These are phyloP conservation scores for Jacaranda mimosifolia DNA, from an alignment of 257 asterid species.

Conservation along the genomic window DNA sequence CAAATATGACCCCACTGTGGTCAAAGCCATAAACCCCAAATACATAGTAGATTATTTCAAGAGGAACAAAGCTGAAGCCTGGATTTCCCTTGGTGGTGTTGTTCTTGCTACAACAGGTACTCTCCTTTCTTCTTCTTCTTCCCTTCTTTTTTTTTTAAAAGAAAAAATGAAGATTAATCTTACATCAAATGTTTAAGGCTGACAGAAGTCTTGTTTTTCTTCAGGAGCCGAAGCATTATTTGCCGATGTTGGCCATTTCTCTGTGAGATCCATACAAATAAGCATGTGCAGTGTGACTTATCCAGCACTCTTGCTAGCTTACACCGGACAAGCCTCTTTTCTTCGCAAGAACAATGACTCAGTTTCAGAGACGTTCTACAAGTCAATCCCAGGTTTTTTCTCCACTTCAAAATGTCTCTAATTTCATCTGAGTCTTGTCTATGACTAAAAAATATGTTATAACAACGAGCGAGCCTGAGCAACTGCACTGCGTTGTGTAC, in stretches of 20 bases:
- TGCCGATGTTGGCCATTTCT: constrained; percentile 77
- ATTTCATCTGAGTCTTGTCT: neutral
- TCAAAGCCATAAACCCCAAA: constrained; percentile 59
- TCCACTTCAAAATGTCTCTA: neutral
- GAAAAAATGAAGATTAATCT: too few species aligned
- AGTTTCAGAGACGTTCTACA: constrained; percentile 51
- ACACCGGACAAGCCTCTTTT: constrained; percentile 64
- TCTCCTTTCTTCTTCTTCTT: neutral
- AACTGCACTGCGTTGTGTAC: too few species aligned
- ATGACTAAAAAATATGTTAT: too few species aligned
- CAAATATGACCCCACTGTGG: constrained; percentile 52
- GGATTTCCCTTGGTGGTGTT: constrained; percentile 75
- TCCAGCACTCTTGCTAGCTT: constrained; percentile 58
- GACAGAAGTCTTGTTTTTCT: neutral
- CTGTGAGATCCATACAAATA: constrained; percentile 61
- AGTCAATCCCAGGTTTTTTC: constrained; percentile 58
- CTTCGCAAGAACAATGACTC: constrained; percentile 46
- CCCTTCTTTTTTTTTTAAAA: too few species aligned
- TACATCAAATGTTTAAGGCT: too few species aligned
- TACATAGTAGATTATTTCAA: constrained; percentile 56
- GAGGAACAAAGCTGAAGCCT: constrained; percentile 55
- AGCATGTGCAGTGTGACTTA: constrained; percentile 59
- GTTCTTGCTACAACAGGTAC: constrained; percentile 65
- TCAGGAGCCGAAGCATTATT: constrained; percentile 77
- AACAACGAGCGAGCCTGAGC: too few species aligned